Conservation (phyloP, 441 rosid species). For the Erysimum cheiri region DNA sequence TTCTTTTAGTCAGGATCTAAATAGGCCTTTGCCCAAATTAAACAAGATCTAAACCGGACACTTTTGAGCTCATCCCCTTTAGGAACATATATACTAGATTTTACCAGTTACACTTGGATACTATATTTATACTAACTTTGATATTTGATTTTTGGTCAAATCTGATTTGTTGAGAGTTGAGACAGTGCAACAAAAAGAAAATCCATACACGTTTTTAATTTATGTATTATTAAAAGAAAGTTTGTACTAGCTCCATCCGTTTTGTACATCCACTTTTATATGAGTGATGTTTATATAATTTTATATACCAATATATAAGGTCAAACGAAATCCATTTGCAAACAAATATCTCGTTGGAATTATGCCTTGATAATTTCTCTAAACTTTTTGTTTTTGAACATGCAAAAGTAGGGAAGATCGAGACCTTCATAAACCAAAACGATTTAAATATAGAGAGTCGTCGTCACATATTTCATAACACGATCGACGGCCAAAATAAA, state of each 20-base stretch:
- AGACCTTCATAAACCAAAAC: background rate
- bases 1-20: too few relatives aligned
- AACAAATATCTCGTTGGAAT: background rate
- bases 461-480: slow-evolving; percentile 29
- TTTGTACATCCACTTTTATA: background rate
- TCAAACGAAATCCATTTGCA: background rate
- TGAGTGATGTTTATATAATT: background rate
- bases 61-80: too few relatives aligned
- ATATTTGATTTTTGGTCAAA: background rate
- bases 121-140: background rate
- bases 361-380: background rate
- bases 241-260: background rate
- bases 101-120: background rate
- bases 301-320: background rate
- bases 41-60: too few relatives aligned
- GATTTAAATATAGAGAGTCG: slow-evolving; percentile 17
- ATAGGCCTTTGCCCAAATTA: too few relatives aligned
- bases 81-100: too few relatives aligned
- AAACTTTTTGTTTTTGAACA: background rate
- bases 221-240: background rate
- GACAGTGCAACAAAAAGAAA: background rate
- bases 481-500: slow-evolving; percentile 8
- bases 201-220: background rate
- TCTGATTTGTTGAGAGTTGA: background rate
- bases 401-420: background rate